These are phyloP conservation scores for Mycena galopus DNA, from an alignment of 768 basidiomycete genomes.

Conservation along the genomic window DNA sequence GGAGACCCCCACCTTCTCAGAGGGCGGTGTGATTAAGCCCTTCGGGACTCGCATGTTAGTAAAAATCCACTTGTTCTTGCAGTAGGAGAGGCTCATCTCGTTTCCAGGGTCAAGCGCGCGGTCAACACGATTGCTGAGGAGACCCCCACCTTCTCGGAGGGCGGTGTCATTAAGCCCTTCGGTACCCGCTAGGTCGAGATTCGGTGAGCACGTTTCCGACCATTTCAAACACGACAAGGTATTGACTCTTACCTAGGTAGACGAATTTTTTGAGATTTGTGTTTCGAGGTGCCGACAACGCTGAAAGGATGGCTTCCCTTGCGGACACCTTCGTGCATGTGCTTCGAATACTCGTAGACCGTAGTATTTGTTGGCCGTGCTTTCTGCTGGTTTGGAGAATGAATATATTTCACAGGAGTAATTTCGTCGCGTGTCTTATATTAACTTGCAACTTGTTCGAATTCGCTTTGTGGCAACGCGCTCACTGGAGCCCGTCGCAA, in stretches of 20 bases:
- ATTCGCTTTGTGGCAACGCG: too few relatives aligned
- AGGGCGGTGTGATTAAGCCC: background rate
- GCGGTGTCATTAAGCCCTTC: background rate
- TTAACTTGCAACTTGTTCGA: too few relatives aligned
- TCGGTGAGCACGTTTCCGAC: background rate
- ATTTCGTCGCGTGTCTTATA: too few relatives aligned
- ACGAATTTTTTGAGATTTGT: slow-evolving; percentile 28
- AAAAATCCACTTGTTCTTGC: too few relatives aligned
- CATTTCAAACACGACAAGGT: background rate
- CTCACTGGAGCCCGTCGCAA: too few relatives aligned
- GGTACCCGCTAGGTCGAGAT: background rate
- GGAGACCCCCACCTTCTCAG: background rate
- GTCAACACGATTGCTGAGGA: too few relatives aligned
- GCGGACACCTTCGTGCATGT: slow-evolving; percentile 15
- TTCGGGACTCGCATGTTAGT: slow-evolving; percentile 43
- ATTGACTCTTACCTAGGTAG: background rate
- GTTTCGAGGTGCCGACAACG: slow-evolving; percentile 14
- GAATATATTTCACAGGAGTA: slow-evolving; percentile 17
- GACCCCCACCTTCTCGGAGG: too few relatives aligned
- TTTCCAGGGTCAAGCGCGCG: too few relatives aligned
- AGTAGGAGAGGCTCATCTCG: too few relatives aligned
- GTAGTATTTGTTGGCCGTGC: slow-evolving; percentile 33
- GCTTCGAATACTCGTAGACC: slow-evolving; percentile 35
- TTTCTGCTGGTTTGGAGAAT: slow-evolving; percentile 29
- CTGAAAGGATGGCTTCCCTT: slow-evolving; percentile 21